These are phyloP conservation scores for Rhodotorula paludigena DNA, from an alignment of 768 basidiomycete species.

Conservation along the genomic window DNA sequence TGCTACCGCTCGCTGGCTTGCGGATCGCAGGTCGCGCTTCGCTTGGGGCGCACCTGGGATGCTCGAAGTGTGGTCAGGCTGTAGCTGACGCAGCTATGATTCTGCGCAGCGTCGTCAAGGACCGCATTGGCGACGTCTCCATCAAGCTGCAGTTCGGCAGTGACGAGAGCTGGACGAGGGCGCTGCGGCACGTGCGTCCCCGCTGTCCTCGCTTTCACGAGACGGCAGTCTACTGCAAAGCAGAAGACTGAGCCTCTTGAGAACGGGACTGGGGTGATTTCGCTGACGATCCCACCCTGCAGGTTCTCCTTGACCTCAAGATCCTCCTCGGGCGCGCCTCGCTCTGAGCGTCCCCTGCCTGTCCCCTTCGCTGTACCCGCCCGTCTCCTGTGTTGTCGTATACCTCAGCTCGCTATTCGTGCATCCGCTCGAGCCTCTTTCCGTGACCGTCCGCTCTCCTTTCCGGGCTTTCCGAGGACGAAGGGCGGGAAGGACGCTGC, in stretches of 20 bases:
- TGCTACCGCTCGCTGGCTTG: neutral
- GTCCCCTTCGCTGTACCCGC: neutral
- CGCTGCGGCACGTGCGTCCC: constrained; percentile 68
- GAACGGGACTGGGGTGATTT: neutral
- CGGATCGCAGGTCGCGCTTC: too few relatives aligned
- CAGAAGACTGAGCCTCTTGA: constrained; percentile 16
- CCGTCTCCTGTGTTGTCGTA: neutral
- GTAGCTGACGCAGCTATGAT: neutral
- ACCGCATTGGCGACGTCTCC: constrained; percentile 91
- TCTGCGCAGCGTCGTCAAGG: constrained; percentile 68
- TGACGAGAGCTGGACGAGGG: constrained; percentile 93
- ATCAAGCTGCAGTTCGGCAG: constrained; percentile 91
- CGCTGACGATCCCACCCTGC: neutral
- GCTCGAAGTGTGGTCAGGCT: neutral
- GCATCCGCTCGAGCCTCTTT: neutral
- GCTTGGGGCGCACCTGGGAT: neutral
- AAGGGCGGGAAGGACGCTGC: too few relatives aligned
- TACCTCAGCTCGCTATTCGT: too few relatives aligned
- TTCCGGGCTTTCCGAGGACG: too few relatives aligned
- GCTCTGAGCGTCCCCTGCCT: neutral
- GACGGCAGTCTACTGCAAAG: neutral
- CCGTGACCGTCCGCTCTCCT: too few relatives aligned
- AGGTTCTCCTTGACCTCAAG: constrained; percentile 62
- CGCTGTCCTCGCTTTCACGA: neutral
- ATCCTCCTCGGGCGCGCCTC: constrained; percentile 56